Base-by-base conservation (phyloP, 2,329 filamentous ascomycete genomes). In the Tolypocladium ovalisporum region DNA sequence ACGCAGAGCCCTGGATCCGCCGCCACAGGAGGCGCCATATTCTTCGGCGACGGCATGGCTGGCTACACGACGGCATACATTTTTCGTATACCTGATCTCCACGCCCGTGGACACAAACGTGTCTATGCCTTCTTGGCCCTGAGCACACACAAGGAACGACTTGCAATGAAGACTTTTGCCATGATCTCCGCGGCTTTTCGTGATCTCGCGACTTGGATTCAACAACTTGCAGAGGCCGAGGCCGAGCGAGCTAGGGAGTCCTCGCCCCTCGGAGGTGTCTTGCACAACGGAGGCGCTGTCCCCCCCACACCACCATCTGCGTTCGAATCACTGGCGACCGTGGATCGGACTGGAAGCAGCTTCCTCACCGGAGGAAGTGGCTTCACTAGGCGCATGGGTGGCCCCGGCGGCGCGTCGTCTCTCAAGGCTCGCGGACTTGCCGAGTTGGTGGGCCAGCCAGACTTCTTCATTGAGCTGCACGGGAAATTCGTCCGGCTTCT, bases 41-140 rank as follows among this genome's bases (percentile, higher is more conserved):
- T 88, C 68, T 87, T 88, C 59, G 85, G 85, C 35, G 85, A 88
- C 64, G 77, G 82, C 1, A 68, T 80, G 0, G 80, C 84, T 1
- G 85, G 85, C 35, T 87, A 86, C 69, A 88, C 85, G 0, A 88
- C 84, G 0, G 85, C 84, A 17, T 87, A 86, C 68, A 85, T 87
- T 61, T 88, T 88, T 65, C 84, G 85, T 32, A 85, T 88, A 47
- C 81, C 84, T 8, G 85, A 88, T 65, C 75, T 86, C 39, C 84
- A 86, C 61, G 85, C 85, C 17, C 81, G 85, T 15, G 85, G 85
- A 5, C 82, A 86, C 62, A 84, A 85, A 69, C 79, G 85, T n/a
- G 81, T 87, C 15, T 88, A 88, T 65, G 85, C 85, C 13, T 83
- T 88, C 59, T 70, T 88, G 58, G 83, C 84, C 2, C 77, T 87